These are phyloP conservation scores for Gentiana straminea DNA, from an alignment of 257 asterid genomes.

Conservation along the genomic window DNA sequence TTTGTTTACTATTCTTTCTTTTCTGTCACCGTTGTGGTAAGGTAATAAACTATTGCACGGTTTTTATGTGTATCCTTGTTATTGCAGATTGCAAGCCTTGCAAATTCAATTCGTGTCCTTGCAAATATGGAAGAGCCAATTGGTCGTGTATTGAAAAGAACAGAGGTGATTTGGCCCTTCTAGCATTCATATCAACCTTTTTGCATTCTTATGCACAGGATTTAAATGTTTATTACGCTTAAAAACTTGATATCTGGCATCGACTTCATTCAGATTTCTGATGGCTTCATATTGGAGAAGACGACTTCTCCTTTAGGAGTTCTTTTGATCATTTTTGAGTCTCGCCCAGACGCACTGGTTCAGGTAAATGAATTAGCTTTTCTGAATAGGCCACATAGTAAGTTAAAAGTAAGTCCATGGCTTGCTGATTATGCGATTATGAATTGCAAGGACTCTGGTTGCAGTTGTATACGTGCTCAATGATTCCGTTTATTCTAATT, in stretches of 20 bases:
- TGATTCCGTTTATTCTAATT: conserved; percentile 1
- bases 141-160: conserved; percentile 57
- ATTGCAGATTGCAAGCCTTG: conserved; percentile 42
- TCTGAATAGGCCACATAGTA: too few relatives aligned
- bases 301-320: conserved; percentile 67
- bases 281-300: conserved; percentile 65
- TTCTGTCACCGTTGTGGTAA: not conserved
- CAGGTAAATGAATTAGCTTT: conserved; percentile 33
- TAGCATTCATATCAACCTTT: conserved; percentile 1
- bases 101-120: conserved; percentile 53
- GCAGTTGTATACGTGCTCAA: not conserved
- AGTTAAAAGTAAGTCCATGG: too few relatives aligned
- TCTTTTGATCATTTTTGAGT: conserved; percentile 67
- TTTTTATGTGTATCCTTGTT: conserved; percentile 4
- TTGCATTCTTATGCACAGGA: not conserved
- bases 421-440: too few relatives aligned
- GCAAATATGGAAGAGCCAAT: conserved; percentile 84
- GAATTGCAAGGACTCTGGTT: too few relatives aligned
- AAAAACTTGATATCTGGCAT: conserved; percentile 4
- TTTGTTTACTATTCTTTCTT: conserved; percentile 3
- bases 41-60: not conserved
- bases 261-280: conserved; percentile 46
- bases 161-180: conserved; percentile 36
- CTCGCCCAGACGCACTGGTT: conserved; percentile 84
- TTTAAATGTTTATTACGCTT: not conserved